Percentiles rank a stretch among this genome's conserved stretches.
phyloP scores from a whole-genome alignment of 306 rosid species.

The Prunus kanzakura region DNA sequence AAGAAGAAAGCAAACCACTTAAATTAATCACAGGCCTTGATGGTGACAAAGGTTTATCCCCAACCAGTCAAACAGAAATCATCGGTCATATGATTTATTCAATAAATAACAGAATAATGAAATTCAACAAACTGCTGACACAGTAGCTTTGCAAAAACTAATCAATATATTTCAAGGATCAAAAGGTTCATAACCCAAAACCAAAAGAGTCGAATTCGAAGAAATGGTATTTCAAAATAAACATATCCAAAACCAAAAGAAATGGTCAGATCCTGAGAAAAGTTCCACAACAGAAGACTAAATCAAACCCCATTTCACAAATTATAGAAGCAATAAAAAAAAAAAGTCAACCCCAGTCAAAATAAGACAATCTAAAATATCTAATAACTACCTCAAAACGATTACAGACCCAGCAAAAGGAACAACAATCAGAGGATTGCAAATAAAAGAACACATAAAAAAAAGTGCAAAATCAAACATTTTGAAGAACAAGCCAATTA shows the following conservation, averaged over 20 bases:
- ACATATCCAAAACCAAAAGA: slow-evolving; percentile 1
- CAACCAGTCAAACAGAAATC: background rate
- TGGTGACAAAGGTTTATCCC: background rate
- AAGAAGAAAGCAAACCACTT: no score
- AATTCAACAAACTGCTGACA: background rate
- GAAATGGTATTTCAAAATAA: background rate
- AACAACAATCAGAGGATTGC: slow-evolving; percentile 6
- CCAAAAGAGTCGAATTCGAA: background rate
- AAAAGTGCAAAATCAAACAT: background rate
- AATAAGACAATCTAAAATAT: slow-evolving; percentile 11
- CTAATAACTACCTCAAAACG: background rate
- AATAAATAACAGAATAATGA: background rate
- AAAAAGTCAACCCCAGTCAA: slow-evolving; percentile 42
- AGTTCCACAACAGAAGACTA: slow-evolving; percentile 10
- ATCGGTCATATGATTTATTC: background rate
- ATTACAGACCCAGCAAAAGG: background rate
- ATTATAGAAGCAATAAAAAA: slow-evolving; percentile 1
- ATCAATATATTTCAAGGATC: no score
- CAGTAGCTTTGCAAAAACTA: background rate
- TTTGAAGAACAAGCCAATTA: background rate
- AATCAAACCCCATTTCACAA: slow-evolving; percentile 13
- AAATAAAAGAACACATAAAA: background rate
- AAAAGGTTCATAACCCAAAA: no score
- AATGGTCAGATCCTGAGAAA: slow-evolving; percentile 19
- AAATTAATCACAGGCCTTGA: no score